A percentile compares a stretch with the other conserved stretches of the same genome.
Conservation (phyloP, 768 basidiomycete species). For the Pleurotus eryngii region DNA sequence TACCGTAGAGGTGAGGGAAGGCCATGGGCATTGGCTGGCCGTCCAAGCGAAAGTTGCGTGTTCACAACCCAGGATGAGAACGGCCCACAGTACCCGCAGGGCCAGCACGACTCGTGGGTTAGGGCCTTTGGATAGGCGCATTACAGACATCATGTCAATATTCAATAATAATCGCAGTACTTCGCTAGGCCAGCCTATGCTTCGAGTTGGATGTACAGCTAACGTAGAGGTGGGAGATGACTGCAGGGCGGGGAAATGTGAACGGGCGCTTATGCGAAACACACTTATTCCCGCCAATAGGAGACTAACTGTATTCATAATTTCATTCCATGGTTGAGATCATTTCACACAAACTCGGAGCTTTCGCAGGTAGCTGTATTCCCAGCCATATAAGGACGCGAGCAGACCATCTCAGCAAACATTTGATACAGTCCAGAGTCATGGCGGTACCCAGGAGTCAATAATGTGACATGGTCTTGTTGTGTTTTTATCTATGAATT, state of each 20-base stretch:
- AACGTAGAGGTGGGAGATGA: not conserved
- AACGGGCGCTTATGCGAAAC: not conserved
- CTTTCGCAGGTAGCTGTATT: too few species aligned
- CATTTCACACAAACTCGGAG: too few species aligned
- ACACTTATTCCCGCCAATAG: too few species aligned
- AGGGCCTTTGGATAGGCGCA: constrained; percentile 1
- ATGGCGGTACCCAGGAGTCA: too few species aligned
- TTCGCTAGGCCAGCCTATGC: not conserved
- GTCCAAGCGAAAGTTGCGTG: constrained; percentile 50
- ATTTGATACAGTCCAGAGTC: too few species aligned
- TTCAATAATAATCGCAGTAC: not conserved
- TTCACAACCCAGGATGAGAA: constrained; percentile 70
- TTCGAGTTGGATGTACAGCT: not conserved
- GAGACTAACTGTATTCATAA: too few species aligned
- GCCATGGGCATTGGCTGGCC: constrained; percentile 57
- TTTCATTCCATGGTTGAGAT: too few species aligned
- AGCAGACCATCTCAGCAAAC: too few species aligned
- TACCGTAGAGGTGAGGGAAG: constrained; percentile 27
- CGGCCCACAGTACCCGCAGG: constrained; percentile 58
- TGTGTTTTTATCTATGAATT: not conserved
- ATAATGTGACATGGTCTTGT: too few species aligned
- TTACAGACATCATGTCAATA: not conserved
- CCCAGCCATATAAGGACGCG: too few species aligned
- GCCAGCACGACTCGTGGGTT: constrained; percentile 33
- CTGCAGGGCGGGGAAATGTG: not conserved